These are phyloP conservation scores for Scheffersomyces ergatensis DNA, from an alignment of 805 yeast genomes.

Conservation along the genomic window DNA sequence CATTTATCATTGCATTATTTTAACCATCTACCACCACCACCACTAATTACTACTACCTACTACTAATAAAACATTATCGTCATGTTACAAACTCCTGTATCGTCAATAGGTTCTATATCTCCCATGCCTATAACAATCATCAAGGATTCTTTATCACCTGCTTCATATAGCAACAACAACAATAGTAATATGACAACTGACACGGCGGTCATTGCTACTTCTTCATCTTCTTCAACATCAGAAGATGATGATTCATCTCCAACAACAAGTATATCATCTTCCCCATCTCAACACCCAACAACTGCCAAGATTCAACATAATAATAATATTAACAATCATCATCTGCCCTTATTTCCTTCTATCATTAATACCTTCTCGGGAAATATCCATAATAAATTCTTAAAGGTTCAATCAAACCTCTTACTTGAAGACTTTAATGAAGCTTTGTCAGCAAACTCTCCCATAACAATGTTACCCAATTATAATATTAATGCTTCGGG, in stretches of 20 bases:
- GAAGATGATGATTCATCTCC: background rate
- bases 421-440: conserved; percentile 25
- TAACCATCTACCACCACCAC: too few relatives aligned
- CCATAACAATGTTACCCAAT: conserved; percentile 40
- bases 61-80: too few relatives aligned
- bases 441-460: conserved; percentile 22
- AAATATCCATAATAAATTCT: background rate
- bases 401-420: conserved; percentile 14
- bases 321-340: background rate
- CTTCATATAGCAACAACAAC: too few relatives aligned
- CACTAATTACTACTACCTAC: too few relatives aligned
- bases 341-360: background rate
- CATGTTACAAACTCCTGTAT: too few relatives aligned
- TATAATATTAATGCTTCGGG: conserved; percentile 38
- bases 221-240: background rate
- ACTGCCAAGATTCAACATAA: background rate
- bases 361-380: background rate
- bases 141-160: too few relatives aligned
- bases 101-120: too few relatives aligned
- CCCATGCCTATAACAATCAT: too few relatives aligned
- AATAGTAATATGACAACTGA: background rate
- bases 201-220: background rate
- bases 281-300: background rate
- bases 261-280: background rate
- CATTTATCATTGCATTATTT: too few relatives aligned